phyloP scores from a whole-genome alignment of 2,329 filamentous ascomycete genomes.

The Aspergillus sp. region DNA sequence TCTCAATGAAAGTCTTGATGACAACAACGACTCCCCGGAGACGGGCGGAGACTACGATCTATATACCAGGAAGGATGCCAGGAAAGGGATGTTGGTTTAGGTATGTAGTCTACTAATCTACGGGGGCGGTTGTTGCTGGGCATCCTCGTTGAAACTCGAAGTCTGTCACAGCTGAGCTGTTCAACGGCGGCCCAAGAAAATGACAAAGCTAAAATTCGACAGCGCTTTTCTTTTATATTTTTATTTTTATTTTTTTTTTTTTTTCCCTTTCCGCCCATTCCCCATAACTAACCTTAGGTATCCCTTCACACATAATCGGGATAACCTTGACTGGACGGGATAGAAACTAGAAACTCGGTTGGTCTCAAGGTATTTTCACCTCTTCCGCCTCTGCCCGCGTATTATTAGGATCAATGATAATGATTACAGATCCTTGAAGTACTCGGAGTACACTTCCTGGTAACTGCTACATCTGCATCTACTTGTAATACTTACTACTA shows the following conservation, averaged over 20 bases:
- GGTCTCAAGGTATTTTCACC: not conserved
- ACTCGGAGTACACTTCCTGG: no score
- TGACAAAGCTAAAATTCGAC: not conserved
- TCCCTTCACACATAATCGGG: not conserved
- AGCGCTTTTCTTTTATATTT: not conserved
- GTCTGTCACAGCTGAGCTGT: conserved; percentile 11
- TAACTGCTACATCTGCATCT: no score
- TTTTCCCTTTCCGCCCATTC: not conserved
- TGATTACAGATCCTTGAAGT: no score
- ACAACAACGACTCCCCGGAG: conserved; percentile 1
- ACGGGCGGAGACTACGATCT: conserved; percentile 15
- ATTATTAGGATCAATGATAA: not conserved
- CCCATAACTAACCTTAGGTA: not conserved
- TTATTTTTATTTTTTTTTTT: not conserved
- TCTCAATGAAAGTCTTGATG: not conserved
- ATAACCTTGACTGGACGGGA: not conserved
- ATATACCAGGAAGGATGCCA: conserved; percentile 16
- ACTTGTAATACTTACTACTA: no score
- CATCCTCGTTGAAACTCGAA: conserved; percentile 7
- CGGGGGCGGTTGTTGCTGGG: conserved; percentile 19
- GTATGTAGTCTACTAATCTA: conserved; percentile 17
- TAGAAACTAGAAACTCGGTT: not conserved
- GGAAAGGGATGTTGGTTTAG: conserved; percentile 20
- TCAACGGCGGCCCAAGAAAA: conserved; percentile 19
- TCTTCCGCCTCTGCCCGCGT: not conserved